These are phyloP conservation scores for Dalbergia oliveri DNA, from an alignment of 306 rosid species.

Conservation along the genomic window DNA sequence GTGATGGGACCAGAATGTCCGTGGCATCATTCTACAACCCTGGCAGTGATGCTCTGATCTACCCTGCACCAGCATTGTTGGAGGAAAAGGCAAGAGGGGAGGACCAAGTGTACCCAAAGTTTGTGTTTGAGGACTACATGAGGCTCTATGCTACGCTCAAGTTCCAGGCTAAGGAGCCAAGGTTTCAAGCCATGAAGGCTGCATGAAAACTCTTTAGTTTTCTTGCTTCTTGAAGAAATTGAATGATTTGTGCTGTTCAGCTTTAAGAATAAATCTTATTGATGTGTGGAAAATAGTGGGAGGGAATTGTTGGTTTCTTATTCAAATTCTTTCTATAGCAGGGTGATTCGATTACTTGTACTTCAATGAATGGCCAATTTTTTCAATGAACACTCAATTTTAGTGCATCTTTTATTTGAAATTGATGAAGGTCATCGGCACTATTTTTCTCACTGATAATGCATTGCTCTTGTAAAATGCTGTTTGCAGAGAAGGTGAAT, in stretches of 20 bases:
- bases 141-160: conserved; percentile 64
- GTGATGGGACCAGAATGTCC: conserved; percentile 71
- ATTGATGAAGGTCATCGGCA: too few relatives aligned
- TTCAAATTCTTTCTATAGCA: not conserved
- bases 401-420: too few relatives aligned
- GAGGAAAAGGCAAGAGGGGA: conserved; percentile 56
- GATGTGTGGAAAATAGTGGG: not conserved
- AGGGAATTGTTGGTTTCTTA: not conserved
- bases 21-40: conserved; percentile 86
- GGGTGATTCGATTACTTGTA: not conserved
- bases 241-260: not conserved
- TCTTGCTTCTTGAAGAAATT: conserved; percentile 55
- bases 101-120: conserved; percentile 67
- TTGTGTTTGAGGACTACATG: conserved; percentile 82
- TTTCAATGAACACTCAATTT: not conserved
- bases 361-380: not conserved
- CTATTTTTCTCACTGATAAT: too few relatives aligned
- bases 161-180: conserved; percentile 78
- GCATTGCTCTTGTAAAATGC: too few relatives aligned
- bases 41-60: conserved; percentile 70
- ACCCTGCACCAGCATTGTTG: conserved; percentile 70
- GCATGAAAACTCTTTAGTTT: conserved; percentile 42
- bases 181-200: conserved; percentile 74
- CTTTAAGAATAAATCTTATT: not conserved
- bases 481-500: too few relatives aligned